phyloP scores from a whole-genome alignment of 805 yeast genomes.

The Yarrowia keelungensis region DNA sequence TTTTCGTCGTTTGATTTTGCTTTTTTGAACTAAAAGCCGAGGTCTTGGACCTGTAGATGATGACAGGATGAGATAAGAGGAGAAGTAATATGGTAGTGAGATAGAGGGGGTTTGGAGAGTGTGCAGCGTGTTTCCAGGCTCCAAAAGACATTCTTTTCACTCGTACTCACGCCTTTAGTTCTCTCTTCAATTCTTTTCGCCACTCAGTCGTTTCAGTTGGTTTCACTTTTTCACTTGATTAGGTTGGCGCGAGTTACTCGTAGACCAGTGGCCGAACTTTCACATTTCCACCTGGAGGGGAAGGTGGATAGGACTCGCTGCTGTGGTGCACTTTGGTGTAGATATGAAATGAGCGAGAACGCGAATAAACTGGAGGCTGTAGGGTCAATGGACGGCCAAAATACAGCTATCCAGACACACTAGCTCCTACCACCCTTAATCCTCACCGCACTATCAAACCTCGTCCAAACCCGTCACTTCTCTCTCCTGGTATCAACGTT shows the following conservation, averaged over 20 bases:
- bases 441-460: no score
- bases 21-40: slow-evolving; percentile 20
- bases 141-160: no score
- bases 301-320: slow-evolving; percentile 18
- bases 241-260: slow-evolving; percentile 26
- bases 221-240: slow-evolving; percentile 3
- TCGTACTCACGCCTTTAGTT: no score
- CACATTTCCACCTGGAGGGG: slow-evolving; percentile 36
- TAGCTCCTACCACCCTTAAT: no score
- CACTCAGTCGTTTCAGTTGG: background rate
- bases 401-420: no score
- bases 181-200: background rate
- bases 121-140: no score
- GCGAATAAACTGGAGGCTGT: no score
- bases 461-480: background rate
- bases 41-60: background rate
- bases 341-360: background rate
- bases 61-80: background rate
- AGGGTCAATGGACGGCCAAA: no score
- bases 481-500: slow-evolving; percentile 29
- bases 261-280: slow-evolving; percentile 11
- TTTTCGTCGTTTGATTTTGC: slow-evolving; percentile 11
- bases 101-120: no score
- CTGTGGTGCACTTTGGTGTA: slow-evolving; percentile 28
- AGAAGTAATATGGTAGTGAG: background rate